These are phyloP conservation scores for Neonectria magnoliae DNA, from an alignment of 2,329 filamentous ascomycete genomes.

Conservation along the genomic window DNA sequence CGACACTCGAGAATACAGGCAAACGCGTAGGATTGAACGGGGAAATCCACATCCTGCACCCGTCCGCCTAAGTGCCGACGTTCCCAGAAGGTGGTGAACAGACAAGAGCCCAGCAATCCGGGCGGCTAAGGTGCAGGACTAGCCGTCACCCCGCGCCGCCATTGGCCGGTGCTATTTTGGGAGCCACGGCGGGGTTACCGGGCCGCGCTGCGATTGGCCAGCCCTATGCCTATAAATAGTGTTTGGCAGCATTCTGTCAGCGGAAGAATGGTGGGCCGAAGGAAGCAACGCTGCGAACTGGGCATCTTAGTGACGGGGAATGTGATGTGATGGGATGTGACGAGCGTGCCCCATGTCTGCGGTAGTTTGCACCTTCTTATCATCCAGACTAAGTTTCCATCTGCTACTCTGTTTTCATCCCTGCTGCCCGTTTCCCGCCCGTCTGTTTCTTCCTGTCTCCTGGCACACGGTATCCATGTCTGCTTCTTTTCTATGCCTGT, in stretches of 20 bases:
- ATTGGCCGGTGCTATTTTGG: slow-evolving; percentile 31
- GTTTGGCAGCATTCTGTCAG: not conserved
- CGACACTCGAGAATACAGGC: not conserved
- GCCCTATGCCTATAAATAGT: slow-evolving; percentile 2
- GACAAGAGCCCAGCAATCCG: not conserved
- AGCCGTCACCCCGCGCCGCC: slow-evolving; percentile 15
- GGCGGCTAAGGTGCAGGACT: slow-evolving; percentile 43
- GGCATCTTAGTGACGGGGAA: too few relatives aligned
- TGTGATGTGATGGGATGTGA: slow-evolving; percentile 13
- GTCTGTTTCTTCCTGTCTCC: not conserved
- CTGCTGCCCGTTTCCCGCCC: not conserved
- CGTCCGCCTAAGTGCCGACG: not conserved
- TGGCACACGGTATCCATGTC: not conserved
- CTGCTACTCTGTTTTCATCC: not conserved
- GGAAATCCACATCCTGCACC: not conserved
- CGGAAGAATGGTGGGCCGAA: not conserved
- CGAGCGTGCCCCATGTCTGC: not conserved
- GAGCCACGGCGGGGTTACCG: slow-evolving; percentile 19
- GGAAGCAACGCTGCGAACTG: not conserved
- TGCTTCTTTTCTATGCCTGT: not conserved
- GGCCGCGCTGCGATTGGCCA: slow-evolving; percentile 27
- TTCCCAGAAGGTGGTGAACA: too few relatives aligned
- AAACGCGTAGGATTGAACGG: not conserved
- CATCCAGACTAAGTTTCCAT: not conserved
- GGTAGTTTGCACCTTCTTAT: not conserved